Evolutionary conservation across 495 filamentous ascomycete genomes (phyloP).

Genomic region (Friedmanniomyces simplex): DNA sequence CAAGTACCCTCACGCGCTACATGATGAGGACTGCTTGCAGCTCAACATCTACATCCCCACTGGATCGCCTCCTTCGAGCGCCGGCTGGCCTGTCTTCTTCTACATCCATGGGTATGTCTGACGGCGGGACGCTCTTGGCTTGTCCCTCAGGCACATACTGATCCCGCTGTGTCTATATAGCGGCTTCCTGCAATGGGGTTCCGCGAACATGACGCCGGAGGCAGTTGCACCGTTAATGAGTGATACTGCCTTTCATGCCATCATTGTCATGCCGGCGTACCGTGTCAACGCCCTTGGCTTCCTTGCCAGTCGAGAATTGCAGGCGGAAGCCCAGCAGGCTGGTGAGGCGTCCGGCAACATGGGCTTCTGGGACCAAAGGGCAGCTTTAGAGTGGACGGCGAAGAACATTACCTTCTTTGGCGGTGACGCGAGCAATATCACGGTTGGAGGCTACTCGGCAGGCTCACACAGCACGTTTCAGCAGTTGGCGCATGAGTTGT

Average conservation of each 20-base stretch:
- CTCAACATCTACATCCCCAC: slow-evolving; percentile 38
- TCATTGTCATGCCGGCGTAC: slow-evolving; percentile 32
- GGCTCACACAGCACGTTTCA: slow-evolving; percentile 39
- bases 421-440: slow-evolving; percentile 31
- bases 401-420: slow-evolving; percentile 32
- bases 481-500: slow-evolving; percentile 47
- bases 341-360: slow-evolving; percentile 25
- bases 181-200: slow-evolving; percentile 49
- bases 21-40: slow-evolving; percentile 40
- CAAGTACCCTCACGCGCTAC: slow-evolving; percentile 15
- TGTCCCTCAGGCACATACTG: neutral
- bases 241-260: slow-evolving; percentile 26
- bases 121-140: neutral
- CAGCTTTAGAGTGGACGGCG: slow-evolving; percentile 34
- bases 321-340: slow-evolving; percentile 13
- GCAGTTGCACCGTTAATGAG: slow-evolving; percentile 24
- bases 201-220: slow-evolving; percentile 32
- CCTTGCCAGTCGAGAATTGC: slow-evolving; percentile 26
- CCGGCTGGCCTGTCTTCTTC: slow-evolving; percentile 34
- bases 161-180: neutral
- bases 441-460: slow-evolving; percentile 32
- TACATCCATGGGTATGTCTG: slow-evolving; percentile 36
- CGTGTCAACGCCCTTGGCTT: slow-evolving; percentile 35
- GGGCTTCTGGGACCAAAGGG: slow-evolving; percentile 35
- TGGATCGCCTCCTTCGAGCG: slow-evolving; percentile 13